A percentile compares a stretch with the other conserved stretches of the same genome.
Conservation (phyloP, 2,329 filamentous ascomycete species). For the Fusarium sulawesiense region DNA sequence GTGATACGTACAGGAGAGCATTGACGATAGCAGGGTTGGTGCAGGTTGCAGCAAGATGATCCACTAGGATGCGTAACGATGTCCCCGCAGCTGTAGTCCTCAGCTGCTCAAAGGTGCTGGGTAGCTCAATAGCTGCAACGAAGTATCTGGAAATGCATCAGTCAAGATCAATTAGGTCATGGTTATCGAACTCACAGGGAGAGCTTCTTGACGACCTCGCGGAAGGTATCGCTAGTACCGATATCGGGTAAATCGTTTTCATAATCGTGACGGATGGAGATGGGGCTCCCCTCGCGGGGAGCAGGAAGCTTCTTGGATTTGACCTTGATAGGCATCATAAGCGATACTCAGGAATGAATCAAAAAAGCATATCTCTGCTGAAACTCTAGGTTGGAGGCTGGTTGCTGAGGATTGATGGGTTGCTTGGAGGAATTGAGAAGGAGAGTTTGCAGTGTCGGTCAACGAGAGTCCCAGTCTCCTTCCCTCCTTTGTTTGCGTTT, state of each 20-base stretch:
- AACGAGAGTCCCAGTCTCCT: slow-evolving; percentile 6
- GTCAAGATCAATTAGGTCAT: neutral
- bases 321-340: slow-evolving; percentile 54
- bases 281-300: slow-evolving; percentile 51
- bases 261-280: slow-evolving; percentile 50
- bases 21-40: slow-evolving; percentile 78
- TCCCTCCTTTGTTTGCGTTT: slow-evolving; percentile 7
- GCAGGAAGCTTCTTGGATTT: slow-evolving; percentile 50
- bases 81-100: slow-evolving; percentile 73
- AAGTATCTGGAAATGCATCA: slow-evolving; percentile 65
- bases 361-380: slow-evolving; percentile 1
- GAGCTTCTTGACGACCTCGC: slow-evolving; percentile 73
- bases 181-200: slow-evolving; percentile 61
- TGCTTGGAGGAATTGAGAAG: neutral
- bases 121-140: slow-evolving; percentile 69
- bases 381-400: neutral
- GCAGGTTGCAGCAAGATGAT: slow-evolving; percentile 71
- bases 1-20: slow-evolving; percentile 72
- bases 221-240: slow-evolving; percentile 68
- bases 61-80: slow-evolving; percentile 68
- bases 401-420: neutral
- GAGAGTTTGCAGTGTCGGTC: neutral
- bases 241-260: slow-evolving; percentile 66
- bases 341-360: neutral
- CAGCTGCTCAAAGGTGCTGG: slow-evolving; percentile 79